A percentile compares a stretch with the other conserved stretches of the same genome.
Evolutionary conservation across 306 rosid species (phyloP).

Genomic region (Potentilla sterilis): DNA sequence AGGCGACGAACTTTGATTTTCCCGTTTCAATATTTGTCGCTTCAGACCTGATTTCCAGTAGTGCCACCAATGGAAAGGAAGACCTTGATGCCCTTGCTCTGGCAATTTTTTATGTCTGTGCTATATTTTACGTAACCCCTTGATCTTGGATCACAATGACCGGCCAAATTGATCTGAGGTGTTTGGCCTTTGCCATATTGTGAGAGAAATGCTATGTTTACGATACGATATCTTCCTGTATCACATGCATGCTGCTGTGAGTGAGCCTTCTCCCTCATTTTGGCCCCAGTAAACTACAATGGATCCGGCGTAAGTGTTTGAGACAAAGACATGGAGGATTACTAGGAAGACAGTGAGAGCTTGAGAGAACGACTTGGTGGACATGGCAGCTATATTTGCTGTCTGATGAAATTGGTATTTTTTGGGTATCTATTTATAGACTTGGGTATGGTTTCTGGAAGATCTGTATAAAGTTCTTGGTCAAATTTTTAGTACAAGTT

Average conservation of each 20-base stretch:
- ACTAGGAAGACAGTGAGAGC: too few relatives aligned
- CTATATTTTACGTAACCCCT: conserved; percentile 25
- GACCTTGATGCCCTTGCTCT: conserved; percentile 37
- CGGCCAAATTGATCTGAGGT: conserved; percentile 41
- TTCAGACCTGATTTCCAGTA: too few relatives aligned
- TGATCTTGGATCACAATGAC: conserved; percentile 36
- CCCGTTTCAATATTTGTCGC: too few relatives aligned
- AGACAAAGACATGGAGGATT: too few relatives aligned
- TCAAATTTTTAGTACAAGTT: too few relatives aligned
- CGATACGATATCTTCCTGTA: conserved; percentile 13
- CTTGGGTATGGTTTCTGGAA: too few relatives aligned
- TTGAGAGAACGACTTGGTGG: too few relatives aligned
- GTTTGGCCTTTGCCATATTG: conserved; percentile 12
- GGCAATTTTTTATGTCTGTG: conserved; percentile 14
- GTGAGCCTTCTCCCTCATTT: neutral
- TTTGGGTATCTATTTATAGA: too few relatives aligned
- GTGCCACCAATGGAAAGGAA: conserved; percentile 36
- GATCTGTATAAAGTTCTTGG: too few relatives aligned
- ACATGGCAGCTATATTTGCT: too few relatives aligned
- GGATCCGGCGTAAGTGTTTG: neutral
- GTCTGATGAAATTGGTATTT: too few relatives aligned
- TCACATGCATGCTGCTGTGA: conserved; percentile 21
- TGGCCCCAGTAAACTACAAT: neutral
- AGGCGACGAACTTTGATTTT: too few relatives aligned
- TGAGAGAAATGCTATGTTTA: conserved; percentile 20